A percentile compares a stretch with the other conserved stretches of the same genome.
phyloP scores from a whole-genome alignment of 2,329 filamentous ascomycete genomes.

The Geosmithia flava region DNA sequence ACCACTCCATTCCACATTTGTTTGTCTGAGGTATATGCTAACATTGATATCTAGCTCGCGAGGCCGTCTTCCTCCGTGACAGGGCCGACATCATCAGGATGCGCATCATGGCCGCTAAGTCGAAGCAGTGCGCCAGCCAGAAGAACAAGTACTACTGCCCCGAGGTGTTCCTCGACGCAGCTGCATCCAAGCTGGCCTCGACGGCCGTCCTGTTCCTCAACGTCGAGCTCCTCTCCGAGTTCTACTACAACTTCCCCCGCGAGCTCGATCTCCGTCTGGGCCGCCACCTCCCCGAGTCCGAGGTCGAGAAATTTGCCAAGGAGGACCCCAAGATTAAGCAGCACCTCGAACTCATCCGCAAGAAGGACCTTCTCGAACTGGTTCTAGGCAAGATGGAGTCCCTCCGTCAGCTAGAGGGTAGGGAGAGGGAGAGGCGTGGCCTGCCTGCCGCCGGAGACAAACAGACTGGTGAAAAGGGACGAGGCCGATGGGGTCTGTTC shows the following conservation, averaged over 20 bases:
- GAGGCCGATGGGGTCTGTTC: slow-evolving; percentile 37
- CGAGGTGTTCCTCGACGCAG: slow-evolving; percentile 94
- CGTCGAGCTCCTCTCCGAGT: slow-evolving; percentile 90
- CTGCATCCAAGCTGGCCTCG: slow-evolving; percentile 85
- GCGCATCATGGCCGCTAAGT: slow-evolving; percentile 77
- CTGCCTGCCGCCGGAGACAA: slow-evolving; percentile 6
- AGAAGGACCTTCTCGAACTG: slow-evolving; percentile 86
- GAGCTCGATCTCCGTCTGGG: slow-evolving; percentile 82
- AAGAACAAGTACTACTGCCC: slow-evolving; percentile 96
- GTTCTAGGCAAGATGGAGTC: slow-evolving; percentile 95
- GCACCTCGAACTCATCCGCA: slow-evolving; percentile 82
- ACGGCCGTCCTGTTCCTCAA: slow-evolving; percentile 96
- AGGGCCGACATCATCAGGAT: slow-evolving; percentile 83
- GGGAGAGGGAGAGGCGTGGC: slow-evolving; percentile 36
- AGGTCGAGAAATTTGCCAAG: slow-evolving; percentile 81
- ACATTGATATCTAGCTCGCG: slow-evolving; percentile 36
- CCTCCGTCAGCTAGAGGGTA: slow-evolving; percentile 68
- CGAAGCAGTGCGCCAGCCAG: slow-evolving; percentile 71
- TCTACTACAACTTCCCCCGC: slow-evolving; percentile 94
- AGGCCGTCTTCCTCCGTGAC: slow-evolving; percentile 89
- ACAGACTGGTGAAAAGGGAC: slow-evolving; percentile 22
- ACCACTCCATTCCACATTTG: too few relatives aligned
- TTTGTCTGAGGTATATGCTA: background rate
- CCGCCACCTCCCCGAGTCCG: slow-evolving; percentile 61
- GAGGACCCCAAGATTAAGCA: slow-evolving; percentile 84